phyloP scores from a whole-genome alignment of 495 filamentous ascomycete species.

The Aspergillus funiculosus region DNA sequence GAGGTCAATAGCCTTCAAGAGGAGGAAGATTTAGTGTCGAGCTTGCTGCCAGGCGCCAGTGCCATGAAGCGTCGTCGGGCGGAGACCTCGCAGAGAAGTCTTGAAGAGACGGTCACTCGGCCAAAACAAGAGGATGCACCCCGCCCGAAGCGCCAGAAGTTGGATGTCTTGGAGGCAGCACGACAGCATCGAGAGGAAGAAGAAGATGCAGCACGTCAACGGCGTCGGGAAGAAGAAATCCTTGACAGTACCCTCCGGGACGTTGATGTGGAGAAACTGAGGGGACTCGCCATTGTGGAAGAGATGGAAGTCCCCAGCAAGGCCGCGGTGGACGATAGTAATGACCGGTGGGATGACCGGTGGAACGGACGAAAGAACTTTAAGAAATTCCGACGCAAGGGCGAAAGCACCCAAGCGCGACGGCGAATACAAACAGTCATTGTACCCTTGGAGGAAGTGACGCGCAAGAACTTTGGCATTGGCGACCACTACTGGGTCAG shows the following conservation, averaged over 20 bases:
- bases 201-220: slow-evolving; percentile 46
- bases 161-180: slow-evolving; percentile 65
- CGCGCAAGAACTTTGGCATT: slow-evolving; percentile 72
- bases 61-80: slow-evolving; percentile 61
- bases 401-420: slow-evolving; percentile 37
- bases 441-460: slow-evolving; percentile 72
- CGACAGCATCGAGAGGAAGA: slow-evolving; percentile 63
- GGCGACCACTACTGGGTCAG: slow-evolving; percentile 75
- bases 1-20: slow-evolving; percentile 23
- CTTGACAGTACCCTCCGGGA: slow-evolving; percentile 49
- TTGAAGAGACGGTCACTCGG: slow-evolving; percentile 10
- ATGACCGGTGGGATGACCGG: slow-evolving; percentile 71
- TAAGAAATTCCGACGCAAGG: slow-evolving; percentile 75
- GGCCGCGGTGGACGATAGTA: slow-evolving; percentile 28
- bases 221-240: slow-evolving; percentile 50
- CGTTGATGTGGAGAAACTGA: slow-evolving; percentile 65
- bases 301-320: slow-evolving; percentile 58
- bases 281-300: slow-evolving; percentile 71
- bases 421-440: slow-evolving; percentile 57
- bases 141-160: slow-evolving; percentile 47
- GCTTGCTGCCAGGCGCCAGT: slow-evolving; percentile 63
- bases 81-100: slow-evolving; percentile 22
- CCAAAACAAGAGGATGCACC: slow-evolving; percentile 21
- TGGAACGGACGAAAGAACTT: slow-evolving; percentile 99
- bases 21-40: slow-evolving; percentile 53